These are phyloP conservation scores for Sicyos edulis DNA, from an alignment of 306 rosid species.

Conservation along the genomic window DNA sequence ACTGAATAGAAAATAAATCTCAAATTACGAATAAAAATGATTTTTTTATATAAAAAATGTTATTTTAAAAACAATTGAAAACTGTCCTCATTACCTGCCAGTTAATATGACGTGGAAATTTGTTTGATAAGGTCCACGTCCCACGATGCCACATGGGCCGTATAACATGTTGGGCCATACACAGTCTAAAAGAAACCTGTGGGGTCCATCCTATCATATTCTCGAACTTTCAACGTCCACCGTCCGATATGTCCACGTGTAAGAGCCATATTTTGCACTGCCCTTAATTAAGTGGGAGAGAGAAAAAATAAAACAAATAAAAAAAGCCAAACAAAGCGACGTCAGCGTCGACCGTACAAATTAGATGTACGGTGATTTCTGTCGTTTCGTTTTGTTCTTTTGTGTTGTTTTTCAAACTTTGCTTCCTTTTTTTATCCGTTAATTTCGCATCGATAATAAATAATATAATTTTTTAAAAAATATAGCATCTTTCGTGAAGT, in stretches of 20 bases:
- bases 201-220: too few relatives aligned
- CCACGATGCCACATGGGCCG: neutral
- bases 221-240: neutral
- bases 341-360: constrained; percentile 9
- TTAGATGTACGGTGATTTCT: constrained; percentile 1
- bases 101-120: constrained; percentile 3
- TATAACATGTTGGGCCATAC: neutral
- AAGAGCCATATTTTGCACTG: neutral
- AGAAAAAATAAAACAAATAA: neutral
- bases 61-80: too few relatives aligned
- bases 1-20: too few relatives aligned
- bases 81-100: neutral
- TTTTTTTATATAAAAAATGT: too few relatives aligned
- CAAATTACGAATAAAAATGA: too few relatives aligned
- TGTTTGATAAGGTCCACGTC: neutral
- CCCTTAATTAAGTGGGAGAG: neutral
- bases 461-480: too few relatives aligned
- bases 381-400: neutral
- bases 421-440: neutral
- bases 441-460: too few relatives aligned
- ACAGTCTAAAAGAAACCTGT: neutral
- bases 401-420: neutral
- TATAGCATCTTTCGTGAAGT: too few relatives aligned
- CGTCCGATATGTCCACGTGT: constrained; percentile 13
- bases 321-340: neutral